These are phyloP conservation scores for Sambucus nigra DNA, from an alignment of 129 eudicot genomes.

Conservation along the genomic window DNA sequence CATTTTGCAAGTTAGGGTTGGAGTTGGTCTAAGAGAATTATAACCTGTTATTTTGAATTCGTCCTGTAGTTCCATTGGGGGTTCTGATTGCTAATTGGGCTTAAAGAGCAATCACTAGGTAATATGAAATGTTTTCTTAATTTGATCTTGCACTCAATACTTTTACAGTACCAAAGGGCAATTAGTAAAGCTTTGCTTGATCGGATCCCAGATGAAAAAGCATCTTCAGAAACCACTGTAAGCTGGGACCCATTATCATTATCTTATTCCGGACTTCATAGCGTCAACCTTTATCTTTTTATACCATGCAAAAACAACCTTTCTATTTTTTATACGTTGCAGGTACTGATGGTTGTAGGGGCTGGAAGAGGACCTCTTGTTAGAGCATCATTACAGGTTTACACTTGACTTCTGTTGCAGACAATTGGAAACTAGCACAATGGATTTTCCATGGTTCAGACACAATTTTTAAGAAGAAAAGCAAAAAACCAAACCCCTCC, in stretches of 20 bases:
- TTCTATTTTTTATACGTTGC: conserved; percentile 5
- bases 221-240: conserved; percentile 57
- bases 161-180: conserved; percentile 83
- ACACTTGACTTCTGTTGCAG: background rate
- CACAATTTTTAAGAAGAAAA: too few species aligned
- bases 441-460: background rate
- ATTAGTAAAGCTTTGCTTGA: conserved; percentile 78
- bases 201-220: conserved; percentile 69
- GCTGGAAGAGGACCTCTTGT: conserved; percentile 99
- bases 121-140: background rate
- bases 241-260: conserved; percentile 13
- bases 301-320: background rate
- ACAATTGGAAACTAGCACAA: background rate
- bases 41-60: too few species aligned
- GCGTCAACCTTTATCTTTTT: background rate
- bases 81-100: too few species aligned
- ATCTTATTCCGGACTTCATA: background rate
- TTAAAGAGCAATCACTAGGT: background rate
- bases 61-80: too few species aligned
- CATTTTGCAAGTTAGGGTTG: too few species aligned
- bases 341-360: conserved; percentile 98
- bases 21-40: too few species aligned
- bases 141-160: conserved; percentile 1
- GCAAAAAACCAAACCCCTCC: too few species aligned
- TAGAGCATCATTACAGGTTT: conserved; percentile 88